Base-by-base conservation (phyloP, 257 asterid genomes). In the Penstemon newberryi region DNA sequence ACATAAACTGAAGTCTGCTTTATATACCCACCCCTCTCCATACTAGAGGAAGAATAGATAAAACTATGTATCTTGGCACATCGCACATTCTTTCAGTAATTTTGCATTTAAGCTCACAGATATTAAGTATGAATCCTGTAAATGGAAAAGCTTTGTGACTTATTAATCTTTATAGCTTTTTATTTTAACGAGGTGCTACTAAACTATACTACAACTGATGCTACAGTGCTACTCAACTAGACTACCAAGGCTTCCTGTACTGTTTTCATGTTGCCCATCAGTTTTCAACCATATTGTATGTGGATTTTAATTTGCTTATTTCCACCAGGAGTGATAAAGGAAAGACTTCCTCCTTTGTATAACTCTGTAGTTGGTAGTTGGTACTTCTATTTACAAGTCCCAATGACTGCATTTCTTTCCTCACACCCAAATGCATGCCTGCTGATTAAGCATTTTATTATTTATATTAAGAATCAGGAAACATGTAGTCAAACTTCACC, bases 1-100 rank as follows among this genome's bases (percentile, higher is more conserved):
- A 70, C 71, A 64, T 78, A 44, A 53, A 43, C 47, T 71, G 59
- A 70, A 37, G 33, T 73, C 68, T 77, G 62, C 72, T 70, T 71
- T 65, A 53, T 25, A 58, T 59, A 59, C 49, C 25, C 51, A 37
- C 33, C 50, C 65, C 69, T 72, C 52, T 61, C 61, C 52, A 61
- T 55, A 33, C 60, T 7, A 10, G 43, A 59, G 64, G 51, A 57
- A 40, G 53, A 69, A 43, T n/a, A 56, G 42, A 49, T 43, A 56
- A 65, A 18, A 71, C 36, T 13, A 56, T 56, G 51, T 63, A 59
- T 64, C 55, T 13, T 59, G 41, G 49, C 25, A 63, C 59, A 61
- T 74, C 53, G 57, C 64, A 56, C 37, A 8, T 50, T 47, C 50
- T 57, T 56, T 25, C 33, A 51, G 50, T 46, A 50, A 25, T 25